phyloP scores from a whole-genome alignment of 1,284 basidiomycete species.

The Ustilago sp. region DNA sequence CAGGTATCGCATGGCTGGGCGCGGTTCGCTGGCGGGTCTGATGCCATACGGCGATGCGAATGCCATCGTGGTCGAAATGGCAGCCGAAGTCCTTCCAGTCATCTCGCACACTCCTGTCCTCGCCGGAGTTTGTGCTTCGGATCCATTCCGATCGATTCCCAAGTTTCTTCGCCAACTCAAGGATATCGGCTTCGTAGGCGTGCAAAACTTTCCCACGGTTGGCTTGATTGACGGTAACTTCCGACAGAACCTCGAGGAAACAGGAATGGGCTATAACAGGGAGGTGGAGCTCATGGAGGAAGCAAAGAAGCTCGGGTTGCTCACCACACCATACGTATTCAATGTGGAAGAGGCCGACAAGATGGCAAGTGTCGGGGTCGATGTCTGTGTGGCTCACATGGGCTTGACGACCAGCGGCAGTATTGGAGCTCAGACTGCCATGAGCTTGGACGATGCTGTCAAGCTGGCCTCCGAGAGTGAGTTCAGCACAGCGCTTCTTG shows the following conservation, averaged over 20 bases:
- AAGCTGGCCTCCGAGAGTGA: constrained; percentile 40
- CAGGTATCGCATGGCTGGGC: constrained; percentile 45
- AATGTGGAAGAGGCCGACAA: constrained; percentile 38
- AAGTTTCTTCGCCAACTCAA: constrained; percentile 48
- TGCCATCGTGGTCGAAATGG: constrained; percentile 49
- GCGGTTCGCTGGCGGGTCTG: constrained; percentile 42
- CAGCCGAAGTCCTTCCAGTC: constrained; percentile 41
- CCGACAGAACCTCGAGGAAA: constrained; percentile 50
- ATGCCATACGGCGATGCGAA: constrained; percentile 56
- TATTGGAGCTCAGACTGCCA: constrained; percentile 44
- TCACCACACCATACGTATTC: constrained; percentile 50
- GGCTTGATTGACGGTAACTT: constrained; percentile 52
- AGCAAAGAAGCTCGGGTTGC: constrained; percentile 36
- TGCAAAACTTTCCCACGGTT: constrained; percentile 53
- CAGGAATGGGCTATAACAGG: constrained; percentile 47
- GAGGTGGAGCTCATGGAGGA: constrained; percentile 45
- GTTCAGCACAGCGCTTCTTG: neutral
- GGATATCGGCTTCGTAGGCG: constrained; percentile 43
- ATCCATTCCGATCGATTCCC: constrained; percentile 48
- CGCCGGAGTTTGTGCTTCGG: constrained; percentile 45
- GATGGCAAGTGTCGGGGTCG: constrained; percentile 43
- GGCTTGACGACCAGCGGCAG: constrained; percentile 44
- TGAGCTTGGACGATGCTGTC: constrained; percentile 45
- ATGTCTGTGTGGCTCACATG: constrained; percentile 48
- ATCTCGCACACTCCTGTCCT: constrained; percentile 47